These are phyloP conservation scores for Fennellomyces sp. DNA, from an alignment of 371 early-diverging fungal species.

Conservation along the genomic window DNA sequence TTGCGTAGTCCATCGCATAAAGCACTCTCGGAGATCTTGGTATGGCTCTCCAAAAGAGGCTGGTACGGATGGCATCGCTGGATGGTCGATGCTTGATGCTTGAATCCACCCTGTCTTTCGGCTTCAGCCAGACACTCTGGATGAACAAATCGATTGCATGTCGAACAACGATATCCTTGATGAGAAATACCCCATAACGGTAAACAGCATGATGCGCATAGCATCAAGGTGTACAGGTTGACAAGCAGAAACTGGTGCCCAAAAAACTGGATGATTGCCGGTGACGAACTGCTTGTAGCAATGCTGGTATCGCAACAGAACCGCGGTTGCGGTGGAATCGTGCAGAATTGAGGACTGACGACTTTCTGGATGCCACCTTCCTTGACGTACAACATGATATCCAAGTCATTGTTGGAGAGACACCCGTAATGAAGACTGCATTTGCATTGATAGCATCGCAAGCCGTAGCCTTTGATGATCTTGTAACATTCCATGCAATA, in stretches of 20 bases:
- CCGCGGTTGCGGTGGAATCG: constrained; percentile 29
- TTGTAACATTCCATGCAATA: constrained; percentile 57
- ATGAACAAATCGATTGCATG: constrained; percentile 57
- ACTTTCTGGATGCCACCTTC: constrained; percentile 50
- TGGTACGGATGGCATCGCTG: constrained; percentile 31
- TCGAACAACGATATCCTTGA: constrained; percentile 57
- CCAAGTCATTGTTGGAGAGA: constrained; percentile 29
- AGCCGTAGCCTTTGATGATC: constrained; percentile 50
- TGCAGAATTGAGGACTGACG: constrained; percentile 47
- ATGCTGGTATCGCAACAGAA: neutral
- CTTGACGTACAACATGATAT: constrained; percentile 45
- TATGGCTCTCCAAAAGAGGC: constrained; percentile 33
- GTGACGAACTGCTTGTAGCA: neutral
- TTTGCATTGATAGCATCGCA: constrained; percentile 59
- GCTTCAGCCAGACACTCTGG: constrained; percentile 36
- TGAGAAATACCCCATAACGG: constrained; percentile 63
- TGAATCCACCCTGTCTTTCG: constrained; percentile 13
- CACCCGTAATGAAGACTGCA: constrained; percentile 46
- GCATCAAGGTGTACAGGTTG: constrained; percentile 57
- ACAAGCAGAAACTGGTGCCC: constrained; percentile 57
- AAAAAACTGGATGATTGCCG: constrained; percentile 10
- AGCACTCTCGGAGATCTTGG: constrained; percentile 19
- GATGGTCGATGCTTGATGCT: constrained; percentile 8
- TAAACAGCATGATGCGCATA: constrained; percentile 51
- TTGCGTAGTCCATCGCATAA: constrained; percentile 17